phyloP scores from a whole-genome alignment of 2,329 filamentous ascomycete genomes.

The Raffaelea arxii region DNA sequence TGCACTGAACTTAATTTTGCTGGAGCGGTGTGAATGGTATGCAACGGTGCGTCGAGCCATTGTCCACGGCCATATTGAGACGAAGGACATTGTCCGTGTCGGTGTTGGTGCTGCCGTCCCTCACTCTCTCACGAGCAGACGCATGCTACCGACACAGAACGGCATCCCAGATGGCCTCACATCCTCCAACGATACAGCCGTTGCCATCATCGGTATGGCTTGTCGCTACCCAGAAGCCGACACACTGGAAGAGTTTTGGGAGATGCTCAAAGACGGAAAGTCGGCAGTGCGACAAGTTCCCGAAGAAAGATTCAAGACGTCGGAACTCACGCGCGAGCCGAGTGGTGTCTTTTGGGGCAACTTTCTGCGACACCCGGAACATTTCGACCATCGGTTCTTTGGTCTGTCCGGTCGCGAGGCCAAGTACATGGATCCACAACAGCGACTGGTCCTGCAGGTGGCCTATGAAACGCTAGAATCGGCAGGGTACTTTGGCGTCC shows the following conservation, averaged over 20 bases:
- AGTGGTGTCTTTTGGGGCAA: slow-evolving; percentile 17
- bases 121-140: slow-evolving; percentile 18
- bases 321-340: slow-evolving; percentile 11
- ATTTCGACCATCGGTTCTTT: slow-evolving; percentile 32
- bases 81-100: slow-evolving; percentile 13
- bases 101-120: slow-evolving; percentile 27
- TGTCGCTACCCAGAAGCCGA: slow-evolving; percentile 23
- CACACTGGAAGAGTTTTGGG: slow-evolving; percentile 22
- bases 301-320: too few species aligned
- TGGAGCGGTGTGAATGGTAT: slow-evolving; percentile 24
- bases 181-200: slow-evolving; percentile 1
- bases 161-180: neutral
- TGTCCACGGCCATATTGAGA: slow-evolving; percentile 4
- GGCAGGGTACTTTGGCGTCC: slow-evolving; percentile 13
- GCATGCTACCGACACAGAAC: neutral
- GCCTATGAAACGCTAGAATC: slow-evolving; percentile 29
- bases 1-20: slow-evolving; percentile 23
- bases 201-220: slow-evolving; percentile 29
- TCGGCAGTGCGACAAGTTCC: slow-evolving; percentile 21
- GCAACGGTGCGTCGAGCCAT: slow-evolving; percentile 19
- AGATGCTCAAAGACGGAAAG: slow-evolving; percentile 17
- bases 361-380: slow-evolving; percentile 16
- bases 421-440: slow-evolving; percentile 28
- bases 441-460: slow-evolving; percentile 26
- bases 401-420: slow-evolving; percentile 25